Percentiles rank a stretch among this genome's conserved stretches.
These are phyloP conservation scores for Stachybotrys chlorohalonatus DNA, from an alignment of 2,329 filamentous ascomycete genomes.

Conservation along the genomic window DNA sequence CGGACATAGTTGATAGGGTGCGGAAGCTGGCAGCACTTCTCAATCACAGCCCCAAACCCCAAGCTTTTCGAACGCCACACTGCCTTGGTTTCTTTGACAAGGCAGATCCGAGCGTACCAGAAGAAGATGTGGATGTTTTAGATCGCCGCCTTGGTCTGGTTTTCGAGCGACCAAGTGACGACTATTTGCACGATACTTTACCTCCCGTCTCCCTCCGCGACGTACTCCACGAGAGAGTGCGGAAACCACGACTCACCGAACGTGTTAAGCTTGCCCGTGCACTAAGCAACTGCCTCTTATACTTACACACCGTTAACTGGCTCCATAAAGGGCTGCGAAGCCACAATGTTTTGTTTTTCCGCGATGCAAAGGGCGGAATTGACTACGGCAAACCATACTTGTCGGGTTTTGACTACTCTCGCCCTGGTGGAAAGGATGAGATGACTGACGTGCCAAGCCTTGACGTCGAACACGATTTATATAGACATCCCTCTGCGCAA, in stretches of 20 bases:
- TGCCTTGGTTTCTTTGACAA: constrained; percentile 44
- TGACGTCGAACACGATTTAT: constrained; percentile 36
- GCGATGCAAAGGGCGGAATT: constrained; percentile 16
- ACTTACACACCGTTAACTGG: constrained; percentile 47
- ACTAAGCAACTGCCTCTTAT: constrained; percentile 42
- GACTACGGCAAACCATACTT: constrained; percentile 33
- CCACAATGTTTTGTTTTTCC: constrained; percentile 45
- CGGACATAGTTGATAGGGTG: constrained; percentile 33
- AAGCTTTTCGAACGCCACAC: constrained; percentile 39
- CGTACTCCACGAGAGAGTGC: constrained; percentile 28
- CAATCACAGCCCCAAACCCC: constrained; percentile 36
- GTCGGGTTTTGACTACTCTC: constrained; percentile 45
- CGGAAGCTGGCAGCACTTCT: constrained; percentile 38
- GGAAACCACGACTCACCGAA: constrained; percentile 40
- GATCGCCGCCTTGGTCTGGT: constrained; percentile 41
- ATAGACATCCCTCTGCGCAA: constrained; percentile 38
- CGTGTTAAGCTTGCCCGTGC: constrained; percentile 41
- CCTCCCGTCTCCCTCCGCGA: constrained; percentile 37
- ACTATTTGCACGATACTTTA: constrained; percentile 22
- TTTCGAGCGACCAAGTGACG: constrained; percentile 37
- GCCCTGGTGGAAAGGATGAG: constrained; percentile 39
- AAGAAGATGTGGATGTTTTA: constrained; percentile 30
- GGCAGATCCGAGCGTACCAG: constrained; percentile 19
- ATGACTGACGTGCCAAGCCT: constrained; percentile 38
- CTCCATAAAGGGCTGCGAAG: constrained; percentile 49